A percentile compares a stretch with the other conserved stretches of the same genome.
Evolutionary conservation across 345 rosid genomes (phyloP).

Genomic region (Hibiscus mutabilis): DNA sequence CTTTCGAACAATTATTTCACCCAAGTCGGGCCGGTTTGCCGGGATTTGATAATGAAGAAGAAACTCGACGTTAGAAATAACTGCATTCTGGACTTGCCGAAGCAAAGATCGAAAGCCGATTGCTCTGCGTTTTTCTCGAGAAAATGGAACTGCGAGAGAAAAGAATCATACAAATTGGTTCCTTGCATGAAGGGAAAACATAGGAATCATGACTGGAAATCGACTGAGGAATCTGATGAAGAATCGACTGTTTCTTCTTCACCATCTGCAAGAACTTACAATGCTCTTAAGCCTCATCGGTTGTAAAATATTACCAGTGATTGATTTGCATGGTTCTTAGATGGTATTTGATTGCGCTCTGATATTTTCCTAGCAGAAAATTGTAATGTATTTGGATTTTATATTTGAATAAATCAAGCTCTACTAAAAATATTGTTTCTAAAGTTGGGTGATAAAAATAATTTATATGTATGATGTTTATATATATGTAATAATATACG

Average conservation of each 20-base stretch:
- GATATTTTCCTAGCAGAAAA: not conserved
- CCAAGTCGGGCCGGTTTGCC: conserved; percentile 44
- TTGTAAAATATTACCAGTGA: not conserved
- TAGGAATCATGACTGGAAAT: not conserved
- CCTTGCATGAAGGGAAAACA: conserved; percentile 27
- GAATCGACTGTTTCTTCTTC: conserved; percentile 4
- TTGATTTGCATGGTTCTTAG: not conserved
- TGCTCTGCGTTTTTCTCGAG: conserved; percentile 34
- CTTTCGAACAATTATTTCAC: conserved; percentile 50
- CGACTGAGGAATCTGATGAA: not conserved
- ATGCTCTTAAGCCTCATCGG: conserved; percentile 16
- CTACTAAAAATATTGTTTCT: no score
- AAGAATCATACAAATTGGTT: conserved; percentile 15
- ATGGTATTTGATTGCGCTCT: not conserved
- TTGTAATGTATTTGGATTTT: not conserved
- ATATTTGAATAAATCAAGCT: no score
- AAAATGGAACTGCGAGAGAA: conserved; percentile 10
- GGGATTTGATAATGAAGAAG: conserved; percentile 27
- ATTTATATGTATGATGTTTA: no score
- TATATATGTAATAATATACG: no score
- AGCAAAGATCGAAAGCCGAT: conserved; percentile 24
- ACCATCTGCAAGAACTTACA: conserved; percentile 21
- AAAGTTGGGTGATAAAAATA: no score
- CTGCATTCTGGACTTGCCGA: conserved; percentile 49
- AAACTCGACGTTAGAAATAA: conserved; percentile 36